Base-by-base conservation (phyloP, 2,329 filamentous ascomycete genomes). In the Aspergillus sp. region DNA sequence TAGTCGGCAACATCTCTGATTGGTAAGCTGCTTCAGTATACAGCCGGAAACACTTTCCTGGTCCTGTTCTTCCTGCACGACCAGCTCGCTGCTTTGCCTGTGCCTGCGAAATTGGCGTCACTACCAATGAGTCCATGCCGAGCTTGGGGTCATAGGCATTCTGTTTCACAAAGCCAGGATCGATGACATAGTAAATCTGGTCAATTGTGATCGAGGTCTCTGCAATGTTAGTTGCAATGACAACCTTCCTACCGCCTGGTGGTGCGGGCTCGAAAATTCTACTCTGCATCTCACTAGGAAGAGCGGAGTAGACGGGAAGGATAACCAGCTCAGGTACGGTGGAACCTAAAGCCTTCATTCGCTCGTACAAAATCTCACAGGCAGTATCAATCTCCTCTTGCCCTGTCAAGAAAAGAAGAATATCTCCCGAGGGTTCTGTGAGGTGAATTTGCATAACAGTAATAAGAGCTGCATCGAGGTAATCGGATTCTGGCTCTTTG, bases 391-490 rank as follows among this genome's bases (percentile, higher is more conserved):
- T 98, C 66, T 98, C 94, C 67, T 98, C 93, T 61, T 96, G 90
- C 5, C 93, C 93, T 0, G 94, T 98, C 56, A 98, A 77, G 72
- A 98, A 98, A 2, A 98, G 75, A n/a, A 98, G 70, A 40, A 98
- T 96, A 59, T 98, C 94, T 52, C 93, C 93, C 12, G 84, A 78
- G 6, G 90, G 89, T 59, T 98, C 93, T 2, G 86, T 93, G 12
- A 98, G 71, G 63, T 98, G 93, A 43, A 98, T 97, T 61, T 97
- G 89, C 91, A 98, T 96, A 38, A 96, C 90, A 0, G 93, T 97
- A 10, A 90, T 86, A n/a, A 98, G 74, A 0, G 93, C 90, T 1
- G 90, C 84, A 64, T 97, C 93, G 10, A 98, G 74, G 57, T 98
- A 98, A 62, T 98, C 94, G 0, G 88, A 90, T 62, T 97, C 93